Percentiles rank a stretch among this genome's conserved stretches.
Conservation (phyloP, 2,329 filamentous ascomycete genomes). For the Colletotrichum musicola region DNA sequence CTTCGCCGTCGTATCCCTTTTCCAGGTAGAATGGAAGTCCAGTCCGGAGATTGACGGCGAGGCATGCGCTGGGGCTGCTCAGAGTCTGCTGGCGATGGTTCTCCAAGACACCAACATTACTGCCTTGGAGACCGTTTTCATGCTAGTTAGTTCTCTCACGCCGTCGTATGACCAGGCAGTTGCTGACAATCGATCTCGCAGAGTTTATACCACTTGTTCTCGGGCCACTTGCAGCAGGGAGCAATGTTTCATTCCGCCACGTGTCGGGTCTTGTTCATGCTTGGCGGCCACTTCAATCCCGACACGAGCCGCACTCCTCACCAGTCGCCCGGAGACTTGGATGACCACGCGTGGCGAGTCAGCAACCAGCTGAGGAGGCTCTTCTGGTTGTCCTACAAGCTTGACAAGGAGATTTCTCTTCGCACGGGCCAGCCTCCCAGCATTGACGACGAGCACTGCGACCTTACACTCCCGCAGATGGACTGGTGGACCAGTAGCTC, state of each 20-base stretch:
- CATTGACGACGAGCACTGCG: constrained; percentile 64
- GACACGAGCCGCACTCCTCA: constrained; percentile 34
- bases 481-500: constrained; percentile 19
- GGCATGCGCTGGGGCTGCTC: constrained; percentile 54
- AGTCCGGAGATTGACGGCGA: constrained; percentile 53
- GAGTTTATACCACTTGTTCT: constrained; percentile 58
- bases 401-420: constrained; percentile 69
- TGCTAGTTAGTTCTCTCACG: constrained; percentile 57
- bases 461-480: constrained; percentile 62
- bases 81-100: constrained; percentile 56
- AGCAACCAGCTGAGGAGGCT: constrained; percentile 53
- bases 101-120: constrained; percentile 58
- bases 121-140: constrained; percentile 58
- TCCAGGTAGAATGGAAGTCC: constrained; percentile 34
- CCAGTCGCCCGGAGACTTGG: constrained; percentile 18
- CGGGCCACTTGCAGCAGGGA: constrained; percentile 60
- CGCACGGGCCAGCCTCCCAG: constrained; percentile 65
- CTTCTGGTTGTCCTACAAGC: constrained; percentile 67
- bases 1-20: constrained; percentile 51
- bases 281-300: constrained; percentile 57
- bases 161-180: background rate
- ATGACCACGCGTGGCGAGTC: constrained; percentile 42
- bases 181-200: constrained; percentile 32
- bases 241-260: constrained; percentile 59
- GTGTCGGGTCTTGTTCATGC: constrained; percentile 61